Percentiles rank a stretch among this genome's conserved stretches.
These are phyloP conservation scores for Phellinidium pouzarii DNA, from an alignment of 1,284 basidiomycete genomes.

Conservation along the genomic window DNA sequence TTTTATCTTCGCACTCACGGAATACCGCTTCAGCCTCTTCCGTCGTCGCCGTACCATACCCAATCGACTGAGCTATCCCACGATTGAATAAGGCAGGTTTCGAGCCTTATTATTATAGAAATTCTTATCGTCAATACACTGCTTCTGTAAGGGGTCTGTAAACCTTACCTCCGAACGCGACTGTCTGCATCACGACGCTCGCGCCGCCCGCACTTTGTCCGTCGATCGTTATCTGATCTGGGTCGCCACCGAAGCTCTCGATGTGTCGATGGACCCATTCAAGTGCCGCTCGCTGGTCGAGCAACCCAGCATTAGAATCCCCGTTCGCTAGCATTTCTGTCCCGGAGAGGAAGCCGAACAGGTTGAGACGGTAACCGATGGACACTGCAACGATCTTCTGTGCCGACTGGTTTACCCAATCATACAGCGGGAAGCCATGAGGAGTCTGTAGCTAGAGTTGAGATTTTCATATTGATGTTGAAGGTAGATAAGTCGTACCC, in stretches of 20 bases:
- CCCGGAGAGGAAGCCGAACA: slow-evolving; percentile 47
- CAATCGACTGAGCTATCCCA: slow-evolving; percentile 37
- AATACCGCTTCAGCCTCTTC: slow-evolving; percentile 30
- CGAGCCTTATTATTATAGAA: slow-evolving; percentile 25
- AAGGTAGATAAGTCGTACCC: slow-evolving; percentile 22
- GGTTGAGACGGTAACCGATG: slow-evolving; percentile 46
- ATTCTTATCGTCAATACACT: neutral
- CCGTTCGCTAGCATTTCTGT: slow-evolving; percentile 31
- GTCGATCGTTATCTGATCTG: slow-evolving; percentile 34
- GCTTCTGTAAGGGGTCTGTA: too few relatives aligned
- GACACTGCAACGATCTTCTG: slow-evolving; percentile 48
- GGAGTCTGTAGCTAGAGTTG: slow-evolving; percentile 26
- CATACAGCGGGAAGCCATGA: slow-evolving; percentile 45
- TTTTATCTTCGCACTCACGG: slow-evolving; percentile 21
- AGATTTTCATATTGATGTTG: neutral
- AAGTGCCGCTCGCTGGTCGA: slow-evolving; percentile 40
- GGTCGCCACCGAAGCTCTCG: slow-evolving; percentile 37
- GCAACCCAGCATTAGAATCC: slow-evolving; percentile 37
- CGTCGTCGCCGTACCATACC: slow-evolving; percentile 32
- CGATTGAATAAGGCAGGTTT: slow-evolving; percentile 34
- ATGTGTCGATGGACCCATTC: slow-evolving; percentile 44
- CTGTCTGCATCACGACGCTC: slow-evolving; percentile 37
- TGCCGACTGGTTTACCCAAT: slow-evolving; percentile 42
- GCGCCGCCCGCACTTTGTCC: slow-evolving; percentile 43
- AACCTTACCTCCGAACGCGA: slow-evolving; percentile 36